Conservation (phyloP, 1,284 basidiomycete genomes). For the Marasmius fiardii region DNA sequence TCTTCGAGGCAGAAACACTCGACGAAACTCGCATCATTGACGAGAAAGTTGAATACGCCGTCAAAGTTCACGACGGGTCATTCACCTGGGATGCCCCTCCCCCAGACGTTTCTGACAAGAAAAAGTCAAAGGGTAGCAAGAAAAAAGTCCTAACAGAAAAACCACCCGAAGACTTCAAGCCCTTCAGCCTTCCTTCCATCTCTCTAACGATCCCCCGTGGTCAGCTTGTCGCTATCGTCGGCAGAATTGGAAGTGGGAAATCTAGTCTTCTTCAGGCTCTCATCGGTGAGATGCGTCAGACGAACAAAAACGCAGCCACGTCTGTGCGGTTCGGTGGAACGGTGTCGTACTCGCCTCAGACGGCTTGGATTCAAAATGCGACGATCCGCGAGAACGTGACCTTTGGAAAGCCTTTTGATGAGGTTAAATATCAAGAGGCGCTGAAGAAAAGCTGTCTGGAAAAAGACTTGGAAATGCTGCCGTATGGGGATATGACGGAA, state of each 20-base stretch:
- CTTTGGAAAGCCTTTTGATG: slow-evolving; percentile 80
- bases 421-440: slow-evolving; percentile 75
- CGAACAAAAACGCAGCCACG: slow-evolving; percentile 37
- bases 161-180: slow-evolving; percentile 20
- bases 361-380: slow-evolving; percentile 86
- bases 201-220: slow-evolving; percentile 68
- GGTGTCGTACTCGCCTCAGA: slow-evolving; percentile 79
- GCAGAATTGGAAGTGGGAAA: slow-evolving; percentile 61
- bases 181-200: slow-evolving; percentile 60
- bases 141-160: slow-evolving; percentile 17
- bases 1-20: slow-evolving; percentile 78
- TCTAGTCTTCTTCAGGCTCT: slow-evolving; percentile 74
- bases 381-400: slow-evolving; percentile 82
- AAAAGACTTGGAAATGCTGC: slow-evolving; percentile 77
- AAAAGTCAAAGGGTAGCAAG: slow-evolving; percentile 24
- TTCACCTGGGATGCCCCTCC: slow-evolving; percentile 87
- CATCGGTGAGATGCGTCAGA: slow-evolving; percentile 78
- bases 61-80: slow-evolving; percentile 63
- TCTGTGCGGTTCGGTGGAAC: slow-evolving; percentile 64
- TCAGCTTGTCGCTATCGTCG: slow-evolving; percentile 80
- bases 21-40: slow-evolving; percentile 51
- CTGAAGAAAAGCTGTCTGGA: slow-evolving; percentile 74
- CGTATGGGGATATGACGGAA: slow-evolving; percentile 83
- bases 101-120: slow-evolving; percentile 39
- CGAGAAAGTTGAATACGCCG: slow-evolving; percentile 52